Percentiles rank a stretch among this genome's conserved stretches.
Evolutionary conservation across 257 asterid genomes (phyloP).

Genomic region (Gentiana dahurica): DNA sequence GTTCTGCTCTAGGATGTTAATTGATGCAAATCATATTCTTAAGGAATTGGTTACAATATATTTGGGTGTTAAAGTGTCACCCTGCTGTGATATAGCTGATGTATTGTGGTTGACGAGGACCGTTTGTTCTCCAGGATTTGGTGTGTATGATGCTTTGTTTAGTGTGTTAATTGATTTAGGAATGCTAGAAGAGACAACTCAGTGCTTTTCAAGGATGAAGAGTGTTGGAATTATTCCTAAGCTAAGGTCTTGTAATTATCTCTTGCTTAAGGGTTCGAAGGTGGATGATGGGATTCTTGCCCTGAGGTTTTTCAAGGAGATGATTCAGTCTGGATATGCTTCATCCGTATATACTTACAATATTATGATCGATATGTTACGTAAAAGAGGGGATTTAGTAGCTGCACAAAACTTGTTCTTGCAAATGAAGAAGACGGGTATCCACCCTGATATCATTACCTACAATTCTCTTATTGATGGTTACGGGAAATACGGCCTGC

Average conservation of each 20-base stretch:
- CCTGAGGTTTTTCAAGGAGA: constrained; percentile 44
- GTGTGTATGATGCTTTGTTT: constrained; percentile 68
- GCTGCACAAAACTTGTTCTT: constrained; percentile 44
- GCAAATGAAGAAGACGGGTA: constrained; percentile 53
- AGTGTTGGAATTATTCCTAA: constrained; percentile 48
- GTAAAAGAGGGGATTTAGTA: constrained; percentile 66
- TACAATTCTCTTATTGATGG: constrained; percentile 83
- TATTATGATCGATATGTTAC: constrained; percentile 59
- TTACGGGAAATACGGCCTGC: constrained; percentile 57
- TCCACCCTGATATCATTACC: constrained; percentile 68
- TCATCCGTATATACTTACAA: constrained; percentile 60
- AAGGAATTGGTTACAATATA: constrained; percentile 36
- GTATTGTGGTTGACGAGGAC: constrained; percentile 65
- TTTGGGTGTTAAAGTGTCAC: constrained; percentile 14
- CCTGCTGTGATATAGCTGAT: constrained; percentile 34
- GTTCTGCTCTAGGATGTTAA: constrained; percentile 68
- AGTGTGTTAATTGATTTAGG: constrained; percentile 65
- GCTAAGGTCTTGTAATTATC: constrained; percentile 70
- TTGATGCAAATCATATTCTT: constrained; percentile 45
- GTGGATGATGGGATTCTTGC: constrained; percentile 31
- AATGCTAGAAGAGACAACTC: constrained; percentile 63
- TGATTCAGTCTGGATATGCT: constrained; percentile 53
- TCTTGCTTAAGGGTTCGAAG: constrained; percentile 50
- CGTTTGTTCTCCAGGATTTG: constrained; percentile 54
- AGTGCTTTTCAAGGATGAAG: constrained; percentile 67